These are phyloP conservation scores for Neurospora tetraspora DNA, from an alignment of 495 filamentous ascomycete genomes.

Conservation along the genomic window DNA sequence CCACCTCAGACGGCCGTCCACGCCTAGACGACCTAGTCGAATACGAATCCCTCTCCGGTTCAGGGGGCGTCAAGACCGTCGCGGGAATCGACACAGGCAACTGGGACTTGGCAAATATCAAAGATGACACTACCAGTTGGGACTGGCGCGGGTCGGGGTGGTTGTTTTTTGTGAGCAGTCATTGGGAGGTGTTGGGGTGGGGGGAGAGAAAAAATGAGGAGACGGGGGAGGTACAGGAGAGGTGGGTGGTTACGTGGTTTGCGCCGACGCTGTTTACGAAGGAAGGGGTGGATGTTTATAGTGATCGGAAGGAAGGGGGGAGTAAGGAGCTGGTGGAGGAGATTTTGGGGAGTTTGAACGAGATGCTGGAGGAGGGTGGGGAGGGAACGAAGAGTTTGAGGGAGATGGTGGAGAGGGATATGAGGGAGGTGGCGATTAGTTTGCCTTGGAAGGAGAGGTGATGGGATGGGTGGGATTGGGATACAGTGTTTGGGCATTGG, in stretches of 20 bases:
- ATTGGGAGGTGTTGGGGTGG: conserved; percentile 69
- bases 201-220: conserved; percentile 33
- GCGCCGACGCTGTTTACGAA: conserved; percentile 64
- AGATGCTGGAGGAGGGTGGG: conserved; percentile 12
- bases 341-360: conserved; percentile 34
- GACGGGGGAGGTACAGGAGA: conserved; percentile 27
- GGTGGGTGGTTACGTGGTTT: conserved; percentile 69
- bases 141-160: conserved; percentile 63
- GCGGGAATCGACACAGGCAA: conserved; percentile 52
- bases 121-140: conserved; percentile 37
- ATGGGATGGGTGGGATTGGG: background rate
- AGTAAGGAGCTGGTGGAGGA: conserved; percentile 32
- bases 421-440: conserved; percentile 34
- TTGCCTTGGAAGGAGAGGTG: conserved; percentile 33
- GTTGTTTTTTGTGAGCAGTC: conserved; percentile 51
- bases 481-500: background rate
- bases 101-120: conserved; percentile 9
- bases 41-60: conserved; percentile 45
- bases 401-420: conserved; percentile 30
- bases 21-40: conserved; percentile 61
- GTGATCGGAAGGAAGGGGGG: conserved; percentile 42
- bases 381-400: conserved; percentile 22
- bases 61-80: conserved; percentile 42
- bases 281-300: conserved; percentile 66
- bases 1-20: too few species aligned